Percentiles rank a stretch among this genome's conserved stretches.
Evolutionary conservation across 495 filamentous ascomycete species (phyloP).

Genomic region (Penicillium verhagenii): DNA sequence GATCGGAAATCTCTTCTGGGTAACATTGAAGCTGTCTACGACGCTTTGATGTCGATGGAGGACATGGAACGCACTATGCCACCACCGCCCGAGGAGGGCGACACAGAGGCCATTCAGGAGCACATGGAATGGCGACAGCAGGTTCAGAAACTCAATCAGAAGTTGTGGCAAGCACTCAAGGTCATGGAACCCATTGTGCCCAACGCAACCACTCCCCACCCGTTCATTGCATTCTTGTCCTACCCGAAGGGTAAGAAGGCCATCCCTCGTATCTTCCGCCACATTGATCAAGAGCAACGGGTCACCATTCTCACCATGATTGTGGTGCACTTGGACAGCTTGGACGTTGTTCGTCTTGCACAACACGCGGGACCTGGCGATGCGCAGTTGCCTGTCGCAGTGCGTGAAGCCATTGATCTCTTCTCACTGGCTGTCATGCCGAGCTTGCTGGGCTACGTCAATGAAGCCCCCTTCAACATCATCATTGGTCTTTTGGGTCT

Average conservation of each 20-base stretch:
- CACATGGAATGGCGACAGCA: conserved; percentile 71
- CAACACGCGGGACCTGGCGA: conserved; percentile 63
- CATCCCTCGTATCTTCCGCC: conserved; percentile 90
- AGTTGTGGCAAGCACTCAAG: conserved; percentile 80
- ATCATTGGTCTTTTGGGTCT: conserved; percentile 85
- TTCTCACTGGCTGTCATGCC: conserved; percentile 88
- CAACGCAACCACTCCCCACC: conserved; percentile 72
- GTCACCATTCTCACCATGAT: conserved; percentile 94
- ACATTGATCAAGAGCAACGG: conserved; percentile 87
- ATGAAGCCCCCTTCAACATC: conserved; percentile 85
- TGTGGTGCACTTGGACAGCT: conserved; percentile 83
- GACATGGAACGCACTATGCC: conserved; percentile 91
- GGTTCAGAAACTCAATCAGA: conserved; percentile 69
- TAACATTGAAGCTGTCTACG: conserved; percentile 85
- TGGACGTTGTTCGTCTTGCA: conserved; percentile 83
- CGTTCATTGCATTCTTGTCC: conserved; percentile 94
- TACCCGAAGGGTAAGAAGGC: conserved; percentile 96
- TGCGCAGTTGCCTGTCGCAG: conserved; percentile 63
- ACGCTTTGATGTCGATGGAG: conserved; percentile 85
- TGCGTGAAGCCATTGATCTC: conserved; percentile 88
- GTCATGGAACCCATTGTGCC: conserved; percentile 85
- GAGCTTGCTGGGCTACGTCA: conserved; percentile 80
- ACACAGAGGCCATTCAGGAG: conserved; percentile 60
- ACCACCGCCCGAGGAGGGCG: conserved; percentile 59
- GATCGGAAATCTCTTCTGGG: conserved; percentile 80